Evolutionary conservation across 2,329 filamentous ascomycete species (phyloP), one percentile per base, ranked within the genome.

Genomic region (Fusarium sp.): DNA sequence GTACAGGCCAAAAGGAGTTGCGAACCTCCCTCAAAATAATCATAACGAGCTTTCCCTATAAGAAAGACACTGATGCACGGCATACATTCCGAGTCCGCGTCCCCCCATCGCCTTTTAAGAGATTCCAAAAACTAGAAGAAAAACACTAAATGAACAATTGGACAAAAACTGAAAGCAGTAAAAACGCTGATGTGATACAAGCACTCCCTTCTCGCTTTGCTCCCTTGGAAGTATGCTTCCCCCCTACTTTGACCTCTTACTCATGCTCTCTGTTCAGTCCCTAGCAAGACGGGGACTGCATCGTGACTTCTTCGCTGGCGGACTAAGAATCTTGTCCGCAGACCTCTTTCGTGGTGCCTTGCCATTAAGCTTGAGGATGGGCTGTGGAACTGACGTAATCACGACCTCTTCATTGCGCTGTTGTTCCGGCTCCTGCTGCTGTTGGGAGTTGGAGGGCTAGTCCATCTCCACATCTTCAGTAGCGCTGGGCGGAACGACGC

Each of bases 401-500:
- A 51, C 43, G 25, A 50, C 27, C 45, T 50, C 38, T 47, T n/a
- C 20, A 8, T 54, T 24, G 25, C 25, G 32, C 44, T 46, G 34
- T 29, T 49, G 54, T 52, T 50, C 59, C 45, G 29, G 16, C 29
- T 54, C 68, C 42, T 68, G 45, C 55, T 59, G 62, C 50, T 63
- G 43, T 34, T 22, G 46, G 45, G 50, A 54, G 44, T 34, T 59
- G 38, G 62, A 58, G 64, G 34, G 60, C 69, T 74, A 79, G 54
- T 77, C 73, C 77, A 79, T 79, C 16, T 79, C 78, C 38, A 76
- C 72, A 50, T 80, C 79, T 27, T 75, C 77, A 47, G 76, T 60
- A 43, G 78, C 77, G 54, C 75, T 74, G 22, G 77, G 77, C 6
- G 83, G 83, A 25, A 77, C 71, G 42, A 83, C 68, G 16, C 85